These are phyloP conservation scores for Boeremia lycopersici DNA, from an alignment of 2,329 filamentous ascomycete genomes.

Conservation along the genomic window DNA sequence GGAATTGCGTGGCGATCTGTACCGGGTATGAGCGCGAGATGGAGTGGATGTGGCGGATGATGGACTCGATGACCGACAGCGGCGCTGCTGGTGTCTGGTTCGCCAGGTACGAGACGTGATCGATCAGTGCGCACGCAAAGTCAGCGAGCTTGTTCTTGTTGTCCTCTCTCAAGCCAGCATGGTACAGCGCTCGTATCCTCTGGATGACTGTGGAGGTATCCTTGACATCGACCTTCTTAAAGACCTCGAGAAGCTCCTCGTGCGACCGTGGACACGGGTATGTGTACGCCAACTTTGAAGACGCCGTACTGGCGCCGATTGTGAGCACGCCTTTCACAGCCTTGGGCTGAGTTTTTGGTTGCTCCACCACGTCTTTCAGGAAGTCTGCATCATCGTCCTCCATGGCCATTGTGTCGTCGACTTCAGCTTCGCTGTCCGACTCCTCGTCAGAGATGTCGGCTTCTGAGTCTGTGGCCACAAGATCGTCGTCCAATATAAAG, in stretches of 20 bases:
- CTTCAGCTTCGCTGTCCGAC: conserved; percentile 39
- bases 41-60: conserved; percentile 91
- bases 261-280: conserved; percentile 84
- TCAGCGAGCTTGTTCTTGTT: conserved; percentile 83
- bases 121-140: conserved; percentile 70
- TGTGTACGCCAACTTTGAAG: conserved; percentile 72
- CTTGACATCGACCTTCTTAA: conserved; percentile 64
- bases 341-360: conserved; percentile 34
- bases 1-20: conserved; percentile 77
- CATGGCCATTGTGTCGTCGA: conserved; percentile 47
- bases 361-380: conserved; percentile 50
- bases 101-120: conserved; percentile 66
- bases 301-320: conserved; percentile 49
- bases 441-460: conserved; percentile 44
- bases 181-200: conserved; percentile 88
- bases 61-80: conserved; percentile 74
- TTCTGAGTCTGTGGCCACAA: conserved; percentile 79
- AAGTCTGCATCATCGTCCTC: conserved; percentile 58
- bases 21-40: conserved; percentile 84
- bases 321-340: conserved; percentile 51
- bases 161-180: conserved; percentile 80
- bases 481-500: conserved; percentile 86
- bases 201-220: conserved; percentile 82
- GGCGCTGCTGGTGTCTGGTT: conserved; percentile 59
- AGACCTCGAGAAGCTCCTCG: conserved; percentile 71